These are phyloP conservation scores for Chaetomium tenue DNA, from an alignment of 495 filamentous ascomycete species.

Conservation along the genomic window DNA sequence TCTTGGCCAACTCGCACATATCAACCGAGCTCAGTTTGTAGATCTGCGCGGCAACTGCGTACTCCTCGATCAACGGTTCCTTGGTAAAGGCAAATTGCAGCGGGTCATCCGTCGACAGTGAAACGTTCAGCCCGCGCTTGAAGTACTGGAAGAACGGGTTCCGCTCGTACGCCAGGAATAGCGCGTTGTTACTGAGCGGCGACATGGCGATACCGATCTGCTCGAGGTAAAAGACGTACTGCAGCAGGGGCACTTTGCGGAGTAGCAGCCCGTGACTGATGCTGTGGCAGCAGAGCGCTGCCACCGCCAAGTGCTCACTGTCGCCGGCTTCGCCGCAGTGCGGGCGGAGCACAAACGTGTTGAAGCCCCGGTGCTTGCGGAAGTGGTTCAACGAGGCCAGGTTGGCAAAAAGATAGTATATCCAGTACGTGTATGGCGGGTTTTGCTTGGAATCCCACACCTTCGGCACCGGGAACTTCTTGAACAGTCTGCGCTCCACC, in stretches of 20 bases:
- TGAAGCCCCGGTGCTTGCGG: constrained; percentile 89
- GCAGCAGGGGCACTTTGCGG: constrained; percentile 88
- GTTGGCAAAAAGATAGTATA: constrained; percentile 95
- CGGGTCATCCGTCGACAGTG: constrained; percentile 93
- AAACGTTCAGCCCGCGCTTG: constrained; percentile 89
- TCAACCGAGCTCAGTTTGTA: constrained; percentile 96
- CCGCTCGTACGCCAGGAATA: constrained; percentile 95
- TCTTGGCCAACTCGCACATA: constrained; percentile 97
- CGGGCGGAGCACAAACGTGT: constrained; percentile 88
- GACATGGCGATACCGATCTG: constrained; percentile 99
- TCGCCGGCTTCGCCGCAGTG: constrained; percentile 98
- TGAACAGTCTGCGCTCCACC: constrained; percentile 82
- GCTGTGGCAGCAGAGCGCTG: constrained; percentile 90
- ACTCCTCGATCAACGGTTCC: constrained; percentile 96
- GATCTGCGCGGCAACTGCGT: constrained; percentile 95
- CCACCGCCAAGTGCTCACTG: constrained; percentile 91
- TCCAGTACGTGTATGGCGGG: constrained; percentile 98
- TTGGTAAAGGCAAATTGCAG: constrained; percentile 98
- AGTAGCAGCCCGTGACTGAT: constrained; percentile 94
- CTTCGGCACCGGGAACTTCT: constrained; percentile 87
- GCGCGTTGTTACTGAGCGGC: constrained; percentile 92
- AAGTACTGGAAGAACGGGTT: constrained; percentile 97
- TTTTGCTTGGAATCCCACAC: constrained; percentile 91
- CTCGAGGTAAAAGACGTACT: constrained; percentile 97
- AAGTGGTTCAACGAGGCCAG: constrained; percentile 88